These are phyloP conservation scores for Eleusine coracana DNA, from an alignment of 176 grass and related monocot species.

Conservation along the genomic window DNA sequence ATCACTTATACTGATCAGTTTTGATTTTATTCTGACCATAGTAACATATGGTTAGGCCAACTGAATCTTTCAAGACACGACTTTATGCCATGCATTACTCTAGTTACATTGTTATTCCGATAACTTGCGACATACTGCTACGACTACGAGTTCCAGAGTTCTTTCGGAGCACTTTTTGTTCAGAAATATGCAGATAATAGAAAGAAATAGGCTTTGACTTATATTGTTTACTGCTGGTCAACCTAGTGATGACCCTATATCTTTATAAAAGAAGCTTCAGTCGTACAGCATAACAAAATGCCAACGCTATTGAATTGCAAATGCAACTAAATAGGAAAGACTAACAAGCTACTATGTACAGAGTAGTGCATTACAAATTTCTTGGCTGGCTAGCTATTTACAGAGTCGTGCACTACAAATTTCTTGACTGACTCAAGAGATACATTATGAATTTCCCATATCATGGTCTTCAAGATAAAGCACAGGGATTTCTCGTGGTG, in stretches of 20 bases:
- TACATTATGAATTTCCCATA: not conserved
- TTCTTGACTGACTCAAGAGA: not conserved
- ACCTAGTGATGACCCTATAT: not conserved
- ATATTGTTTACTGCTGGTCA: not conserved
- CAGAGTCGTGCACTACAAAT: not conserved
- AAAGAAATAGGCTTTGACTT: slow-evolving; percentile 1
- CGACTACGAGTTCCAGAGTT: not conserved
- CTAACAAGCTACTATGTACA: too few species aligned
- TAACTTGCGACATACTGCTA: not conserved
- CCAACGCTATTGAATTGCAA: too few species aligned
- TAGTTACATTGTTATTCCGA: not conserved
- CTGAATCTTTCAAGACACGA: not conserved
- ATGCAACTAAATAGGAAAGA: too few species aligned
- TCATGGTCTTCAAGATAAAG: slow-evolving; percentile 37
- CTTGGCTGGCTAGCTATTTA: too few species aligned
- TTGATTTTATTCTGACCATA: not conserved
- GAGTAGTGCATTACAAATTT: too few species aligned
- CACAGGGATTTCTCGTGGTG: slow-evolving; percentile 22
- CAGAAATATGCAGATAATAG: not conserved
- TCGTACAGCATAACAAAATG: too few species aligned
- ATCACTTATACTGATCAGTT: too few species aligned
- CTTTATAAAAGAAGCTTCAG: not conserved
- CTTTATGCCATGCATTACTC: not conserved
- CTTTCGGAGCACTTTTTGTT: not conserved
- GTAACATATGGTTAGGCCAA: not conserved